These are phyloP conservation scores for Trametes maxima DNA, from an alignment of 768 basidiomycete species.

Conservation along the genomic window DNA sequence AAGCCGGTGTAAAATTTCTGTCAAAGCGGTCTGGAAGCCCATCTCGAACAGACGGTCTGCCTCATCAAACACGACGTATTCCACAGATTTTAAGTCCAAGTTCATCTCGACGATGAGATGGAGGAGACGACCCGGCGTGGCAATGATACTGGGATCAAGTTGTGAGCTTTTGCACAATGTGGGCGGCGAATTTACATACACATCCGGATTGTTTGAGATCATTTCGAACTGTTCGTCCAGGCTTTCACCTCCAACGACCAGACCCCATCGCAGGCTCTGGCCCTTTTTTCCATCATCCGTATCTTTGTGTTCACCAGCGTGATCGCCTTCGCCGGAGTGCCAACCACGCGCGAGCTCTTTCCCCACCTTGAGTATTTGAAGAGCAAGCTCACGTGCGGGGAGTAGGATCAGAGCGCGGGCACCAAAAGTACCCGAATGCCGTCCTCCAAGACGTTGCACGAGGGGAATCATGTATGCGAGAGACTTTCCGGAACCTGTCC, in stretches of 20 bases:
- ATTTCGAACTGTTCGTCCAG: conserved; percentile 96
- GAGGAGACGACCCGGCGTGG: conserved; percentile 96
- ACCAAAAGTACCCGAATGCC: conserved; percentile 79
- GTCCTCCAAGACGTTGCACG: conserved; percentile 80
- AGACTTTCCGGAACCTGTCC: conserved; percentile 97
- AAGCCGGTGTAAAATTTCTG: conserved; percentile 89
- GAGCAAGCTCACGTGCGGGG: conserved; percentile 90
- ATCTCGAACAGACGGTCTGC: conserved; percentile 98
- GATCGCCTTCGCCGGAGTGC: conserved; percentile 58
- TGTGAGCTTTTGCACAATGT: neutral
- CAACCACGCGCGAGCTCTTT: conserved; percentile 91
- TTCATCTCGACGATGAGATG: conserved; percentile 98
- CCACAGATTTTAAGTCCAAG: conserved; percentile 81
- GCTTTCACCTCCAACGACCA: conserved; percentile 94
- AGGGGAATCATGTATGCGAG: conserved; percentile 95
- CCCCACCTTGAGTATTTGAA: conserved; percentile 92
- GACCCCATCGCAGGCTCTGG: conserved; percentile 80
- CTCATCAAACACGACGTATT: conserved; percentile 96
- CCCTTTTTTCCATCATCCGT: conserved; percentile 57
- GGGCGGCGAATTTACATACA: conserved; percentile 57
- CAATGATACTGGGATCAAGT: conserved; percentile 72
- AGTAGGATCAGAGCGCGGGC: conserved; percentile 87
- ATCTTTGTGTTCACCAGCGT: conserved; percentile 65
- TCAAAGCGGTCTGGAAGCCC: conserved; percentile 92
- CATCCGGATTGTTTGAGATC: conserved; percentile 92